phyloP scores from a whole-genome alignment of 1,284 basidiomycete species.

The Tilletia horrida region DNA sequence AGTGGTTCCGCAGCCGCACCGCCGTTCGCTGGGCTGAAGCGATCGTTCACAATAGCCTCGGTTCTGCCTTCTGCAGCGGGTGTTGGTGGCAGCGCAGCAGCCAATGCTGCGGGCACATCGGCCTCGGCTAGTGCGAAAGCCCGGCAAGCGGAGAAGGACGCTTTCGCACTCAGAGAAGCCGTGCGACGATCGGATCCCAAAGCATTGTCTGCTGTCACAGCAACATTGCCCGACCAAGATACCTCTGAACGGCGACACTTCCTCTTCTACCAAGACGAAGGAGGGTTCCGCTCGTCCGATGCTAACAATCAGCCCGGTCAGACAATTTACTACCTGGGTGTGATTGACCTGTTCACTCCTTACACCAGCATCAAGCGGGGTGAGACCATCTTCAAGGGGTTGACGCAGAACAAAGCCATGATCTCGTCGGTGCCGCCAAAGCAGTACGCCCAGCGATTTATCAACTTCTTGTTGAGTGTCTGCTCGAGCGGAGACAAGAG shows the following conservation, averaged over 20 bases:
- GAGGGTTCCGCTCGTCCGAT: conserved; percentile 83
- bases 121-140: conserved; percentile 17
- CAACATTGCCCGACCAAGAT: conserved; percentile 67
- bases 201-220: conserved; percentile 63
- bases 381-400: conserved; percentile 88
- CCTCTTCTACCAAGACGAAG: conserved; percentile 95
- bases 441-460: conserved; percentile 49
- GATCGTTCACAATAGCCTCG: conserved; percentile 1
- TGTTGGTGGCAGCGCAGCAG: neutral
- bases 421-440: conserved; percentile 49
- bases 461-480: conserved; percentile 34
- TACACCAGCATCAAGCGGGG: conserved; percentile 74
- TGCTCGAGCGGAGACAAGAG: conserved; percentile 15
- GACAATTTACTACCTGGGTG: conserved; percentile 75
- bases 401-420: conserved; percentile 58
- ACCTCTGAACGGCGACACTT: conserved; percentile 75
- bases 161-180: conserved; percentile 61
- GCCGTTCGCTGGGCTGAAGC: neutral
- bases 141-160: conserved; percentile 60
- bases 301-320: conserved; percentile 72
- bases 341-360: conserved; percentile 64
- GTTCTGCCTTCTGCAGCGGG: neutral
- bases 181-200: conserved; percentile 79
- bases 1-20: neutral
- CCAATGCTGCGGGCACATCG: neutral